These are phyloP conservation scores for Hanseniaspora clermontiae DNA, from an alignment of 805 yeast species.

Conservation along the genomic window DNA sequence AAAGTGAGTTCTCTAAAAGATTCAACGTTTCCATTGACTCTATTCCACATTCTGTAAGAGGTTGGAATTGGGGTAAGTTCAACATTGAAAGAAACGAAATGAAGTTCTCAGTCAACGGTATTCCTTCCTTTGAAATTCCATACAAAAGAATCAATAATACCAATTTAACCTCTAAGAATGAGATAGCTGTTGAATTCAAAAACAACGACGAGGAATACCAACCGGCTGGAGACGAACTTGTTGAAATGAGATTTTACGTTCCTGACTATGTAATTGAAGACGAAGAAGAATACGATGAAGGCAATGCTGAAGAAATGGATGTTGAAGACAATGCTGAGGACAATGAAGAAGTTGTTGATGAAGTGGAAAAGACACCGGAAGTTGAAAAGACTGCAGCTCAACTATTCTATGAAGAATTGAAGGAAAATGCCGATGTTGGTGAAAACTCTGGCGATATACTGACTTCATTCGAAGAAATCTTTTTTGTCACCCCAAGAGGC, in stretches of 20 bases:
- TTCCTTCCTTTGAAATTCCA: slow-evolving; percentile 86
- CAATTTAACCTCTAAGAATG: slow-evolving; percentile 81
- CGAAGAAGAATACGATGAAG: slow-evolving; percentile 16
- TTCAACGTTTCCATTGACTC: slow-evolving; percentile 64
- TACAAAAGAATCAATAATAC: slow-evolving; percentile 68
- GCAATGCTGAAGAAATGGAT: slow-evolving; percentile 32
- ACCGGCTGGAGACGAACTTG: slow-evolving; percentile 87
- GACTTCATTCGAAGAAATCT: slow-evolving; percentile 79
- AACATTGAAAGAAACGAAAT: slow-evolving; percentile 88
- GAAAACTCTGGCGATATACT: slow-evolving; percentile 89
- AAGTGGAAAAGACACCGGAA: slow-evolving; percentile 18
- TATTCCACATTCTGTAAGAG: slow-evolving; percentile 84
- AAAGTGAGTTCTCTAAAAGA: slow-evolving; percentile 69
- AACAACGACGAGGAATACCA: slow-evolving; percentile 41
- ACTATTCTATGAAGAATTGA: slow-evolving; percentile 78
- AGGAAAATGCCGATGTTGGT: slow-evolving; percentile 88
- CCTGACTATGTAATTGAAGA: slow-evolving; percentile 60
- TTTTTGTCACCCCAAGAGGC: slow-evolving; percentile 95
- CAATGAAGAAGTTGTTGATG: slow-evolving; percentile 22
- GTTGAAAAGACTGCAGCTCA: slow-evolving; percentile 57
- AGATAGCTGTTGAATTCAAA: slow-evolving; percentile 80
- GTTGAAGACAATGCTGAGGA: slow-evolving; percentile 26
- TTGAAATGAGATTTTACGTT: slow-evolving; percentile 82
- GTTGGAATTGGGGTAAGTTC: slow-evolving; percentile 98
- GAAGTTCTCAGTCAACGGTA: slow-evolving; percentile 70